phyloP scores from a whole-genome alignment of 352 stramenopile species.

The Phytophthora idaei region DNA sequence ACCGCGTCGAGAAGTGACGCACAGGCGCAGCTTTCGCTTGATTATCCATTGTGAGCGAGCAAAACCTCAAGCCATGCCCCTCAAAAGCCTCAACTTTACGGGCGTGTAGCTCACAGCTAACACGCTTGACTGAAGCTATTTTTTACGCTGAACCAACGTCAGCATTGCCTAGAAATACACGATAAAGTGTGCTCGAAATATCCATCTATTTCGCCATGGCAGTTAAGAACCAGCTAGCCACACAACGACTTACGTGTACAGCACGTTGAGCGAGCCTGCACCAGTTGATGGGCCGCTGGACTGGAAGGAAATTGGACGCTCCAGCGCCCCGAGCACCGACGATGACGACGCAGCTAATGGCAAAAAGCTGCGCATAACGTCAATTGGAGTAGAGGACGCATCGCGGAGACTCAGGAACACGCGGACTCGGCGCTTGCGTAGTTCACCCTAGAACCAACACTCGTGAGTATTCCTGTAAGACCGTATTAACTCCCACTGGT shows the following conservation, averaged over 20 bases:
- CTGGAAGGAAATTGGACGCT: slow-evolving; percentile 47
- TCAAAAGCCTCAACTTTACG: not conserved
- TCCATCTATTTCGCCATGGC: slow-evolving; percentile 35
- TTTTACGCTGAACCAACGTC: not conserved
- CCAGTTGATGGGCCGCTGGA: slow-evolving; percentile 9
- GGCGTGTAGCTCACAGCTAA: too few relatives aligned
- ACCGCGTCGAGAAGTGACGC: slow-evolving; percentile 61
- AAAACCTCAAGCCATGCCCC: slow-evolving; percentile 20
- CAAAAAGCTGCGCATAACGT: slow-evolving; percentile 57
- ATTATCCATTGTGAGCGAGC: slow-evolving; percentile 22
- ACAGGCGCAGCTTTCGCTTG: slow-evolving; percentile 13
- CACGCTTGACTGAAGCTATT: too few relatives aligned
- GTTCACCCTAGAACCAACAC: slow-evolving; percentile 46
- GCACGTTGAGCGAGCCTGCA: slow-evolving; percentile 37
- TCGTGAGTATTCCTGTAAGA: not conserved
- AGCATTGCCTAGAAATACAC: slow-evolving; percentile 9
- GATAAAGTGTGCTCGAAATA: slow-evolving; percentile 25
- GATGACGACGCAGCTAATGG: slow-evolving; percentile 35
- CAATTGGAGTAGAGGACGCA: slow-evolving; percentile 38
- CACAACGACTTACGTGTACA: slow-evolving; percentile 58
- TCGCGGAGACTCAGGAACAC: slow-evolving; percentile 66
- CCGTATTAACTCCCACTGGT: too few relatives aligned
- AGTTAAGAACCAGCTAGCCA: not conserved
- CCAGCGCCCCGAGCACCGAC: slow-evolving; percentile 37
- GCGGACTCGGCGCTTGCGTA: slow-evolving; percentile 53